Evolutionary conservation across 768 basidiomycete species (phyloP).

Genomic region (Naganishia antarctica): DNA sequence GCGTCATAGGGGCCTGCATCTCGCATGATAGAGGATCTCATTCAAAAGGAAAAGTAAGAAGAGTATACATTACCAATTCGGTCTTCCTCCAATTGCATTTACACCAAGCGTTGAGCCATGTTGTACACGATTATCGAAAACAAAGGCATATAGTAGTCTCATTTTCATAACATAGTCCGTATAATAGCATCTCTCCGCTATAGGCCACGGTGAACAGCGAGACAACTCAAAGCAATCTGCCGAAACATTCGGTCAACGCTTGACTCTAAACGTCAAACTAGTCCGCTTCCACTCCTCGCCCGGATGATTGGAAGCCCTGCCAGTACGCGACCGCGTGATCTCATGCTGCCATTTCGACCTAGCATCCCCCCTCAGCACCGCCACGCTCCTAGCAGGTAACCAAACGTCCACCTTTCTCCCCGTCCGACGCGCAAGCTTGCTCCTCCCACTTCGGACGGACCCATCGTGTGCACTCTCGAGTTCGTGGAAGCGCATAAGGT

Average conservation of each 20-base stretch:
- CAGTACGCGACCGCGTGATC: not conserved
- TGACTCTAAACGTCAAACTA: conserved; percentile 5
- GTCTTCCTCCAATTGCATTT: no score
- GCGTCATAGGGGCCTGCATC: not conserved
- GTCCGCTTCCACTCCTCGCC: conserved; percentile 9
- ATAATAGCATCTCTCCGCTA: no score
- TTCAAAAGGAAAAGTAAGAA: not conserved
- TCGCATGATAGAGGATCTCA: no score
- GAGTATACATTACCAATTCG: no score
- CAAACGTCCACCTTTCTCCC: conserved; percentile 11
- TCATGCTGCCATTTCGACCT: conserved; percentile 13
- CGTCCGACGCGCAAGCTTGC: conserved; percentile 7
- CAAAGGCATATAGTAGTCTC: no score
- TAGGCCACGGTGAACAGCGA: no score
- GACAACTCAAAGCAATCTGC: no score
- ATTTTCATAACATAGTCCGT: no score
- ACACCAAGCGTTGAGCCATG: no score
- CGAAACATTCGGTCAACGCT: no score
- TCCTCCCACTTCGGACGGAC: conserved; percentile 6
- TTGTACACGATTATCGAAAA: no score
- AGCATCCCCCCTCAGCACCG: conserved; percentile 9
- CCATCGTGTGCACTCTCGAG: not conserved
- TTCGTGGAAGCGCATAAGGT: conserved; percentile 17
- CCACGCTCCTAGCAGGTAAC: conserved; percentile 15
- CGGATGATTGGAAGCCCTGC: not conserved